Conservation (phyloP, 306 rosid genomes). For the Prunus mira region DNA sequence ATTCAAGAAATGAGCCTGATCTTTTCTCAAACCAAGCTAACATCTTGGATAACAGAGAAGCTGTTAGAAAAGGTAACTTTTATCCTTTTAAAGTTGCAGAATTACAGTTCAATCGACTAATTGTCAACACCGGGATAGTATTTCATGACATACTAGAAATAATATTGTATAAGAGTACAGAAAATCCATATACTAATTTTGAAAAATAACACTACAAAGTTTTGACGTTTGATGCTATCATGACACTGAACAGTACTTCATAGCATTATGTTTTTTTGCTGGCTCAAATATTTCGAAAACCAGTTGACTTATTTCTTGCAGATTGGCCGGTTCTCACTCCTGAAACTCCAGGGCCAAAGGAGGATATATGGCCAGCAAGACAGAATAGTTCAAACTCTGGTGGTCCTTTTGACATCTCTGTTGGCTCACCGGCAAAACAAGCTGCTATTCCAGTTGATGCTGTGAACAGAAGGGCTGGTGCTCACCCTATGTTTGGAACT, state of each 20-base stretch:
- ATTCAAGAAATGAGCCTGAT: conserved; percentile 82
- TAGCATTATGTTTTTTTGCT: neutral
- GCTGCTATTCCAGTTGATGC: conserved; percentile 48
- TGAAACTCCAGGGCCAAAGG: conserved; percentile 98
- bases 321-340: conserved; percentile 75
- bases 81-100: conserved; percentile 17
- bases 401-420: conserved; percentile 72
- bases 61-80: conserved; percentile 69
- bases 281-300: conserved; percentile 65
- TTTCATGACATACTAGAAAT: neutral
- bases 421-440: conserved; percentile 80
- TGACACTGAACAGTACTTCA: conserved; percentile 9
- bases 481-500: conserved; percentile 54
- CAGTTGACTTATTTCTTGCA: conserved; percentile 87
- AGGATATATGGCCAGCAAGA: conserved; percentile 86
- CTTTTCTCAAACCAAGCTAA: conserved; percentile 68
- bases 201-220: neutral
- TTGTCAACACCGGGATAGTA: conserved; percentile 6
- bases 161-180: neutral
- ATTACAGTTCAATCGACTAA: neutral
- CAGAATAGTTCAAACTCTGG: conserved; percentile 88
- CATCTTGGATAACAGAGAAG: conserved; percentile 73
- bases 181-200: neutral
- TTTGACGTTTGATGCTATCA: neutral
- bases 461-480: conserved; percentile 68